Evolutionary conservation across 495 filamentous ascomycete species (phyloP).

Genomic region (Parmelia sp.): DNA sequence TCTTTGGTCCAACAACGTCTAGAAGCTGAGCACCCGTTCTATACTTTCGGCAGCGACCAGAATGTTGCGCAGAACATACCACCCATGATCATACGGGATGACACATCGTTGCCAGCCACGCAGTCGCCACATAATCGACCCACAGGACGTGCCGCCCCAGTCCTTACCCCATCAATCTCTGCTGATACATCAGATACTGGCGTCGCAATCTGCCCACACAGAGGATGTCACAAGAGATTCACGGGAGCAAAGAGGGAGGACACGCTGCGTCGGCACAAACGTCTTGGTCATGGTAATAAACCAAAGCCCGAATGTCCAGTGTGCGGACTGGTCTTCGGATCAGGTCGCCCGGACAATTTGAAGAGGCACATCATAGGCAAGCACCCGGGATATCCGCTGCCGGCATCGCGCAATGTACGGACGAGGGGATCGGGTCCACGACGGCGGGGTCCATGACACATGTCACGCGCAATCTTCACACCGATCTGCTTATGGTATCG

Average conservation of each 20-base stretch:
- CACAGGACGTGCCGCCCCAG: neutral
- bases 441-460: neutral
- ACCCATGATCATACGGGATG: neutral
- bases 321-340: neutral
- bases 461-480: neutral
- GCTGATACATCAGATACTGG: neutral
- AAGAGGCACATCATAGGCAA: neutral
- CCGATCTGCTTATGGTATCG: neutral
- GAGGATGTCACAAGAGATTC: neutral
- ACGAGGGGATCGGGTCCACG: neutral
- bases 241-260: neutral
- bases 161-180: neutral
- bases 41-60: neutral
- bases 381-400: neutral
- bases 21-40: neutral
- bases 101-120: neutral
- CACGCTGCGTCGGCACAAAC: neutral
- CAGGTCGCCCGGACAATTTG: neutral
- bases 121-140: neutral
- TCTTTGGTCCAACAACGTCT: neutral
- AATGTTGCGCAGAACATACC: neutral
- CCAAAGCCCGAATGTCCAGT: neutral
- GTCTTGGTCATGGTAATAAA: neutral
- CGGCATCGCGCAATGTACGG: neutral
- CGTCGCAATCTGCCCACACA: neutral